A percentile compares a stretch with the other conserved stretches of the same genome.
Conservation (phyloP, 441 rosid genomes). For the Aleurites moluccanus region DNA sequence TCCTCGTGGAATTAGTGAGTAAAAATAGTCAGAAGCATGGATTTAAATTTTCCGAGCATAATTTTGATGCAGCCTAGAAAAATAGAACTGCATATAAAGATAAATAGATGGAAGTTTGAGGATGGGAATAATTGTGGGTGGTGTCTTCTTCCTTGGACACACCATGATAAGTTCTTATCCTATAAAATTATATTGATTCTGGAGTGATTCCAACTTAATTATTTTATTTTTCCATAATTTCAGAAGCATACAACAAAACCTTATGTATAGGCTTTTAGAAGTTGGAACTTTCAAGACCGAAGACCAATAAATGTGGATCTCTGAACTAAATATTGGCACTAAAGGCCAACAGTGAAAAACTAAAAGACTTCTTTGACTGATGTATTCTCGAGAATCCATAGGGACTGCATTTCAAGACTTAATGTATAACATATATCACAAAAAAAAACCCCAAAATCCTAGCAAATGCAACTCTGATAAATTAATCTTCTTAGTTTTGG, state of each 20-base stretch:
- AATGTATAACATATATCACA: not conserved
- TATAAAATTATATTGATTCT: not conserved
- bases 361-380: not conserved
- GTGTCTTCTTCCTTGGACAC: not conserved
- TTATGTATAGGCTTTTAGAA: not conserved
- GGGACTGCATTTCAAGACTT: not conserved
- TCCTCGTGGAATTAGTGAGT: constrained; percentile 87
- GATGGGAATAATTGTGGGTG: not conserved
- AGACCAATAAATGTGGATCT: not conserved
- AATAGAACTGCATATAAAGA: not conserved
- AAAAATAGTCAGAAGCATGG: constrained; percentile 19
- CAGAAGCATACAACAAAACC: not conserved
- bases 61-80: not conserved
- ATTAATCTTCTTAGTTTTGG: not conserved
- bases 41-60: constrained; percentile 9
- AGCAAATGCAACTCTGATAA: not conserved
- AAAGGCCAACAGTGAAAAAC: not conserved
- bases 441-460: no score
- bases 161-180: not conserved
- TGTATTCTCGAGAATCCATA: not conserved
- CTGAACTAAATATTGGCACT: not conserved
- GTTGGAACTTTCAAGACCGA: not conserved
- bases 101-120: not conserved
- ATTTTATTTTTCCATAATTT: not conserved
- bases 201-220: not conserved